Base-by-base conservation (phyloP, 1,284 basidiomycete species). In the Marasmius fiardii region DNA sequence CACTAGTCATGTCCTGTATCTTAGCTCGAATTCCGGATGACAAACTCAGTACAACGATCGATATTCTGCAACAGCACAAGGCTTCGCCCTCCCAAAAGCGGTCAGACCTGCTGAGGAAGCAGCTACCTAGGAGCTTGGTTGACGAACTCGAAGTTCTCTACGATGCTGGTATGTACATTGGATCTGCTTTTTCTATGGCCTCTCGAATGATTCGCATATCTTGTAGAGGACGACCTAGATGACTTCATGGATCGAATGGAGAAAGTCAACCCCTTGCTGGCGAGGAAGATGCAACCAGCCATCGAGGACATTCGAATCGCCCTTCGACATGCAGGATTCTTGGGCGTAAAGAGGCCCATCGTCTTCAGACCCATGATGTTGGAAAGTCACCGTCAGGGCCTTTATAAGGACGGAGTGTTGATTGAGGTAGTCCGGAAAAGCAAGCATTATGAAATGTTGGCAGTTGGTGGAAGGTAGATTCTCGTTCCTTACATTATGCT, bases 311-410 rank as follows among this genome's bases (percentile, higher is more conserved):
- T 94, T 51, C 82, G 81, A 65, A 75, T 78, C 23, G 83, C 85
- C 0, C 74, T 90, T n/a, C 77, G 82, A 34, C 82, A 82, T 50
- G 85, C 88, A 7, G 68, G 67, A 16, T 74, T 81, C 1, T 80
- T 88, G 1, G 90, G 90, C 0, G 81, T 92, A 14, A 73, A 75
- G 14, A 74, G 82, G 18, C 76, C 77, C 0, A 79, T 93, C 54
- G 74, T 77, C 43, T 85, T 94, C 66, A 81, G 82, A 57, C 92
- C 92, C 1, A 70, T 93, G 35, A 86, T 92, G 81, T 70, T 88
- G 20, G 83, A 81, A 12, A 76, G 73, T 55, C 81, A 84, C 60
- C 81, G 82, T 61, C 47, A 33, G 47, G 68, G 72, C 0, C 77
- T 85, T 62, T 92, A 91, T 74, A 83, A 83, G 45, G 81, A 88